Evolutionary conservation across 2,329 filamentous ascomycete species (phyloP).

Genomic region (Fusarium miscanthi): DNA sequence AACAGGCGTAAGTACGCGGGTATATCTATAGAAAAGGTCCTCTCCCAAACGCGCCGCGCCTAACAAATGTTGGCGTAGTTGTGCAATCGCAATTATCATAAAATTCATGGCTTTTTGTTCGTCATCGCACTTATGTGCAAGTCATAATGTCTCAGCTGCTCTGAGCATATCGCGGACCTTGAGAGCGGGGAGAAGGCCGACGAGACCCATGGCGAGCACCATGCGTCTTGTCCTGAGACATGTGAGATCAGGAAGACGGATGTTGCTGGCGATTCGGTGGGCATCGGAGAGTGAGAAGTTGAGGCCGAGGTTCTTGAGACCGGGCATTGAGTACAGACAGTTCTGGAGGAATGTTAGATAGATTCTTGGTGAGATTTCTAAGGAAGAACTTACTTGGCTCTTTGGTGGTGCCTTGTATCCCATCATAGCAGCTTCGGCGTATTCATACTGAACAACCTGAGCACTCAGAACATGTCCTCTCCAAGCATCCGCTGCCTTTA

Average conservation of each 20-base stretch:
- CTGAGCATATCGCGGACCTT: constrained; percentile 36
- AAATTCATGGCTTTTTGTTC: constrained; percentile 3
- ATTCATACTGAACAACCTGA: constrained; percentile 43
- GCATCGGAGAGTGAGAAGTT: constrained; percentile 37
- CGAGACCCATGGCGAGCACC: constrained; percentile 47
- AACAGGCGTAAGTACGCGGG: constrained; percentile 39
- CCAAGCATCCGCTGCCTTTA: constrained; percentile 57
- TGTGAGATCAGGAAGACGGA: constrained; percentile 42
- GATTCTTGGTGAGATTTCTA: background rate
- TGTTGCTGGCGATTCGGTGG: constrained; percentile 25
- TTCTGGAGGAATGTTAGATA: constrained; percentile 24
- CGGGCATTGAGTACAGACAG: constrained; percentile 33
- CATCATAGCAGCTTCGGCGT: constrained; percentile 16
- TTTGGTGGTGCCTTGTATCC: constrained; percentile 8
- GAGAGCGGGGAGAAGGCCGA: constrained; percentile 44
- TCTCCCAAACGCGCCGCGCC: constrained; percentile 37
- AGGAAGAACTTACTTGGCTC: constrained; percentile 31
- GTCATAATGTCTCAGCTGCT: constrained; percentile 42
- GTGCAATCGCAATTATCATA: constrained; percentile 37
- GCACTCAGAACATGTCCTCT: constrained; percentile 48
- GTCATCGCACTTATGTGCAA: background rate
- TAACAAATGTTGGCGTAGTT: constrained; percentile 3
- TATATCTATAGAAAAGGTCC: constrained; percentile 43
- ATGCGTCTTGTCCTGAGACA: constrained; percentile 46
- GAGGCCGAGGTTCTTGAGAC: constrained; percentile 33